Evolutionary conservation across 2,329 filamentous ascomycete species (phyloP), one percentile per base, ranked within the genome.

Genomic region (Xylogone sp.): DNA sequence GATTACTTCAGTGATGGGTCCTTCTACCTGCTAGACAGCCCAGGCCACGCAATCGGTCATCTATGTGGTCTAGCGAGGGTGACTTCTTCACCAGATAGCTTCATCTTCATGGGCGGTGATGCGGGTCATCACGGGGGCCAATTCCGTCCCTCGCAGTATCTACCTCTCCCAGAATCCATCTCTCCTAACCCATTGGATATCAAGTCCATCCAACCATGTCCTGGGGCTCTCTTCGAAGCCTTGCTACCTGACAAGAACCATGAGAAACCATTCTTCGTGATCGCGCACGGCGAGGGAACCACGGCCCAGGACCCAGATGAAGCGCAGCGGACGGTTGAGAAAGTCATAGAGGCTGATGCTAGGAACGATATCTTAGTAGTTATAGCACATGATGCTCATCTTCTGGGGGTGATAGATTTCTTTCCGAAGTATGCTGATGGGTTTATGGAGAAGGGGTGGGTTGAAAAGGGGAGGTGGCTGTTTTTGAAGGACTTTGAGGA

Each of bases 1-100:
- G 79, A 82, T 58, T 82, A 74, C 59, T 82, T 80, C 50, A 71
- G 71, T 6, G 79, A 83, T 57, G 79, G 78, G 1, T 72, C 67
- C 20, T 79, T 83, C 56, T 81, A 80, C 58, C 67, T 83, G 1
- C 68, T 83, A 22, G 68, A 78, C 55, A 71, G 73, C 2, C 77
- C 78, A 0, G 80, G 80, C 1, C 78, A 82, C 57, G 70, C 73
- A 0, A 62, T 76, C 10, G 76, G 75, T 1, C 77, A 79, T 57
- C 65, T 78, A n/a, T 73, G 71, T 51, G 78, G 68, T 3, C 66
- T 82, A 0, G 77, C 75, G 1, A 66, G 77, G 7, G 74, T 71
- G 0, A 67, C 67, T 0, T n/a, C 53, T 13, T 52, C 46, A 13
- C 59, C 62, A 1, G 61, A 59, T 29, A 69, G 69, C 0, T 80